phyloP scores from a whole-genome alignment of 306 rosid genomes.

The Cyamopsis tetragonoloba region DNA sequence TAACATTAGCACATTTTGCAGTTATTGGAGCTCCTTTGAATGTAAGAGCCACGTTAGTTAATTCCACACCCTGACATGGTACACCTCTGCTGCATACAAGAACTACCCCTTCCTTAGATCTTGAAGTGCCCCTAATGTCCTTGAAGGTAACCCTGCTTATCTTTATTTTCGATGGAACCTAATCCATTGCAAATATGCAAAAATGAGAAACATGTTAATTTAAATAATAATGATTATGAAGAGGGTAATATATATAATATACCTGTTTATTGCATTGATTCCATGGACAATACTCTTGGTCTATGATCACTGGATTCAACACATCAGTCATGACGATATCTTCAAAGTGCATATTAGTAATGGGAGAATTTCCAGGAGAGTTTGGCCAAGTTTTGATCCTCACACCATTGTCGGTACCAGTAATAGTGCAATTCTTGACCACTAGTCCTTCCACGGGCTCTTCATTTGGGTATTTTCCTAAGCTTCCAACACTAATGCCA shows the following conservation, averaged over 20 bases:
- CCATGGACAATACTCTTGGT: background rate
- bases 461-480: no score
- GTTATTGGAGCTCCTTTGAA: background rate
- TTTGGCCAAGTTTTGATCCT: constrained; percentile 53
- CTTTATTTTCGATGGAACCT: constrained; percentile 14
- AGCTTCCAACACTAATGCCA: constrained; percentile 48
- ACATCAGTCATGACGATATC: constrained; percentile 38
- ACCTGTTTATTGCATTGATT: background rate
- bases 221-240: no score
- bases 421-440: background rate
- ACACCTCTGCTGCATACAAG: background rate
- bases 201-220: no score
- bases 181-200: background rate
- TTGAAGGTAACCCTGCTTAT: background rate
- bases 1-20: background rate
- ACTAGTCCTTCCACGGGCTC: constrained; percentile 13
- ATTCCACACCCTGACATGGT: background rate
- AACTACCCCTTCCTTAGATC: background rate
- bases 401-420: constrained; percentile 41
- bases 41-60: background rate
- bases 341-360: no score
- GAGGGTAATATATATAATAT: background rate
- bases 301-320: no score
- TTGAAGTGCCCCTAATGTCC: constrained; percentile 7
- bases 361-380: background rate